Conservation (phyloP, 306 rosid species). For the Lithocarpus polystachyus region DNA sequence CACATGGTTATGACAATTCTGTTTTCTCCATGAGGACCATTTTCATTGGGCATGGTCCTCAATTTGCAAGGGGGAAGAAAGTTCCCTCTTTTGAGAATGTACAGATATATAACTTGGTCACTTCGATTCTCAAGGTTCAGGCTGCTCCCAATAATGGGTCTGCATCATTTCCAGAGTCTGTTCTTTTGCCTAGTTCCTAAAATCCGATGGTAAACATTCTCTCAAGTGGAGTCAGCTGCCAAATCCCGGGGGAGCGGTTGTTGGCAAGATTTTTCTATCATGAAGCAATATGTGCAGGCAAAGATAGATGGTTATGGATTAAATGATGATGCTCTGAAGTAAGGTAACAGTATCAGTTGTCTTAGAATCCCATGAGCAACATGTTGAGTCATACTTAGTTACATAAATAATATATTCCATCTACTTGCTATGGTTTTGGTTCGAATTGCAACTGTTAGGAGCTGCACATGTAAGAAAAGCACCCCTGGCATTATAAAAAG, state of each 20-base stretch:
- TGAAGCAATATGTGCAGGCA: background rate
- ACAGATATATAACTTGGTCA: conserved; percentile 84
- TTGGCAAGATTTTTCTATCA: background rate
- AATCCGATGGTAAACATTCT: background rate
- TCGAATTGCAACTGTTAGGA: background rate
- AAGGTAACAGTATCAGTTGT: background rate
- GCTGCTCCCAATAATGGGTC: conserved; percentile 94
- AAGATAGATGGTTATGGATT: background rate
- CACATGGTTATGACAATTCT: conserved; percentile 92
- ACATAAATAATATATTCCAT: background rate
- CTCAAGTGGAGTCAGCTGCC: background rate
- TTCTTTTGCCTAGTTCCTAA: conserved; percentile 59
- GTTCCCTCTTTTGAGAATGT: conserved; percentile 92
- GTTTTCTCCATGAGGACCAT: conserved; percentile 92
- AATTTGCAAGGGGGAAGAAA: conserved; percentile 78
- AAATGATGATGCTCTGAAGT: conserved; percentile 4
- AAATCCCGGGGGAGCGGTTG: background rate
- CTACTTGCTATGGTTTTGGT: background rate
- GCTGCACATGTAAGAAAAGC: conserved; percentile 11
- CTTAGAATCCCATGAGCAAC: background rate
- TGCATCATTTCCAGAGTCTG: conserved; percentile 51
- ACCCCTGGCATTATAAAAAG: background rate
- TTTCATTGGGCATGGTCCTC: conserved; percentile 94
- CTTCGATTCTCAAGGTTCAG: conserved; percentile 69
- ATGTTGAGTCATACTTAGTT: background rate